Base-by-base conservation (phyloP, 805 yeast species). In the Wickerhamomyces pijperi region DNA sequence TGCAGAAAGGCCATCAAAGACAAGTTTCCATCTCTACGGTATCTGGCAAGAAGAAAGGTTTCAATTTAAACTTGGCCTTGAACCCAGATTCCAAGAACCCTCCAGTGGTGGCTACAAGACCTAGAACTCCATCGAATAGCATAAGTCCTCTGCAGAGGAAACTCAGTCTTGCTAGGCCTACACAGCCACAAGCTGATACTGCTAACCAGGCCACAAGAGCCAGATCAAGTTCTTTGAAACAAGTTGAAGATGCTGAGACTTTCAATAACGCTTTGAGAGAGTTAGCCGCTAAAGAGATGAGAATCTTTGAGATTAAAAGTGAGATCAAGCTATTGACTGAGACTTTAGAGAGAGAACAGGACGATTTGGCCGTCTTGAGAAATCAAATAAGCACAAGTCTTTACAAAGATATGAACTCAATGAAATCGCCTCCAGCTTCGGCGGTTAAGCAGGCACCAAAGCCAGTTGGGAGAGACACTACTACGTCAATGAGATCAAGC, bases 241-340 rank as follows among this genome's bases (percentile, higher is more conserved):
- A 17, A 9, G 38, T 44, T 14, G 42, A 43, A 3, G 47, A 46
- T 17, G 48, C 47, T 16, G 53, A 45, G 15, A 75, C 67, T 32
- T 61, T 78, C 5, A 75, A 74, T 41, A 73, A 69, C 4, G 71
- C 77, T 36, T 57, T 81, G 36, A 66, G 84, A 44, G 59, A 68
- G 8, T 58, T 82, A 35, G 90, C 90, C 0, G 61, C 74, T 32
- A 81, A 78, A 50, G 92, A 82, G 52, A 72, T 78, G 72, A 72
- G 70, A 19, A 62, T 81, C 21, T 68, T 81, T 37, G 87, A 81
- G 46, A 56, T 79, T 34, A 78, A 76, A 45, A 68, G 67, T 34
- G 67, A 62, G 18, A 42, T 80, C 49, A 67, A 74, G 37, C 54
- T 62, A 25, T 55, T 60, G 5, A 63, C 78, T 37, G 71, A 67